Base-by-base conservation (phyloP, 305 asterid species). In the Fraxinus angustifolia region DNA sequence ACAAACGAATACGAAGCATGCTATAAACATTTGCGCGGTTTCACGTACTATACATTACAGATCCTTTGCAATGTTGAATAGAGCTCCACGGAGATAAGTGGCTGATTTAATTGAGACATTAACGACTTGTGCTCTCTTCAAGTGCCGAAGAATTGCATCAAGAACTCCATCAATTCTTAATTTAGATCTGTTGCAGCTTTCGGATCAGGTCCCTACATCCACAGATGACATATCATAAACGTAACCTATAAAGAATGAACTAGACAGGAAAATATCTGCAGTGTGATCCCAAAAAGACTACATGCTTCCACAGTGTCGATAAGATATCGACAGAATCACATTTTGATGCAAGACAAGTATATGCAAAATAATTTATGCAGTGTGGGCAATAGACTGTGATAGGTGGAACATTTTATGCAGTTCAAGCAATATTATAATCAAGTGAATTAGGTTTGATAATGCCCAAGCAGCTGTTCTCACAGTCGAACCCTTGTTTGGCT, bases 401-500 rank as follows among this genome's bases (percentile, higher is more conserved):
- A 2, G 5, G 30, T 19, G 30, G 30, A 33, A 38, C 26, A 80
- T 58, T 60, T 6, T 26, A 38, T 58, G 26, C 23, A 67, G 11
- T 31, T 14, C 26, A 80, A 42, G 11, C 36, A 83, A 1, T 21
- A 19, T 6, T 50, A 33, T 26, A 16, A 70, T 11, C 14, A 38
- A 75, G 7, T 8, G 31, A 60, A 42, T 50, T 73, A 96, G 90
- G 90, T 93, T 96, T 48, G 99, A 96, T 77, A 96, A 85, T 73
- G 98, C 98, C 99, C 99, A 94, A 71, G 98, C 98, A 90, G 98
- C 98, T 48, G 98, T 96, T 89, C 97, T 91, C 89, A 96, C 98
- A 35, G 98, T 94, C 81, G 98, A 92, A 36, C 98, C 97, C 91
- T 91, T 96, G 90, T 88, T 84, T n/a, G 97, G 96, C 68, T 92